Evolutionary conservation across 371 early-diverging fungal genomes (phyloP), one percentile per base, ranked within the genome.

Genomic region (Rhizopus arrhizus): DNA sequence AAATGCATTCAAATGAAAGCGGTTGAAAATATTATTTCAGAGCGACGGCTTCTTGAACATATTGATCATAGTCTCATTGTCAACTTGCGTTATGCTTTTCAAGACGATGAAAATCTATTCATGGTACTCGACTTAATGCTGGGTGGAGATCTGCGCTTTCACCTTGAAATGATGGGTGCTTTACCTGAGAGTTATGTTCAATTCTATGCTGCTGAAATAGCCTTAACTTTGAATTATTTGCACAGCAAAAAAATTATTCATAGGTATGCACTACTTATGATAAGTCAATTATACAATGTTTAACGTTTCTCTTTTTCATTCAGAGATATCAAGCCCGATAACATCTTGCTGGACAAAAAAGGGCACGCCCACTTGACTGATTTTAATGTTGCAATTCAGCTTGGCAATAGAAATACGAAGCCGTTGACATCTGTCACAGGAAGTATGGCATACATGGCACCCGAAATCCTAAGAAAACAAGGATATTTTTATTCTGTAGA

Each of bases 241-340:
- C 94, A 93, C 63, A 16, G 61, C 22, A 61, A 80, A 41, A 62
- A 70, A 6, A 84, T 88, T 59, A 77, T 85, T 46, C 88, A 86
- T 55, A 70, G 58, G 58, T 49, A 16, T 28, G 48, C n/a, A 9
- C 22, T 16, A 43, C 15, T 13, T 43, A 36, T 11, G 16, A 15
- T 10, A 6, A 53, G 3, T 1, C 4, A 52, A 3, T 36, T 16
- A 52, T 32, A 2, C 8, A 35, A 8, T 33, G 2, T 22, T 15
- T 31, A 52, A 36, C 16, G 33, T 9, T 15, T 15, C 16, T 53
- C n/a, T 15, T 52, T 35, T 36, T 3, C 29, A 7, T 41, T 5
- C 41, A 78, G 94, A 48, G 95, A 96, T 75, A 59, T 93, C 50
- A 94, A 94, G 68, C 96, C 96, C 0, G 96, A 95, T 66, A 95